A percentile compares a stretch with the other conserved stretches of the same genome.
Conservation (phyloP, 2,329 filamentous ascomycete species). For the Beauveria scarabaeidicola region DNA sequence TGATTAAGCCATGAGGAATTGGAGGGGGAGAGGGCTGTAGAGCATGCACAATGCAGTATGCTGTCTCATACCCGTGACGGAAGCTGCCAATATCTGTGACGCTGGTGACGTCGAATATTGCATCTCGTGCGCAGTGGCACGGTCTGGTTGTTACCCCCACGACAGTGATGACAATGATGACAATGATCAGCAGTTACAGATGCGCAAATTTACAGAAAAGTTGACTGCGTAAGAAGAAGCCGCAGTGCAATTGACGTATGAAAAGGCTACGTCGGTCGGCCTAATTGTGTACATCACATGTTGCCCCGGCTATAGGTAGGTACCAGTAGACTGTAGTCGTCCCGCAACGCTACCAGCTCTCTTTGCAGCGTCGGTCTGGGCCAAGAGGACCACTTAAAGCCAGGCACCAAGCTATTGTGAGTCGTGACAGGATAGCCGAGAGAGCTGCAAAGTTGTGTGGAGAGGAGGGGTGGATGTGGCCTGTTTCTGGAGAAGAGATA, state of each 20-base stretch:
- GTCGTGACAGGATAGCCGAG: conserved; percentile 1
- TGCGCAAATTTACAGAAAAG: neutral
- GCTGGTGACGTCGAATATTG: neutral
- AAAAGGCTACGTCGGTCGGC: neutral
- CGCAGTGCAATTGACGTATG: neutral
- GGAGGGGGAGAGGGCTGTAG: neutral
- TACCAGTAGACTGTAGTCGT: neutral
- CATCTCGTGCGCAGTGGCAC: neutral
- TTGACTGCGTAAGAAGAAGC: neutral
- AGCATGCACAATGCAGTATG: neutral
- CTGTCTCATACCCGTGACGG: neutral
- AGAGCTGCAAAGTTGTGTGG: neutral
- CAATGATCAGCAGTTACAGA: neutral
- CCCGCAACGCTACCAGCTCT: neutral
- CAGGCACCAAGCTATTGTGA: conserved; percentile 1
- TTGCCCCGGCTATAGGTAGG: conserved; percentile 3
- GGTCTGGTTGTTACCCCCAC: neutral
- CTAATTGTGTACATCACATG: neutral
- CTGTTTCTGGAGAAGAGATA: neutral
- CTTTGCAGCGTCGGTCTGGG: neutral
- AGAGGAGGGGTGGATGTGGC: neutral
- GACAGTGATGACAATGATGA: no score
- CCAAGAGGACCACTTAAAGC: neutral
- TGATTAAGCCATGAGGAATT: conserved; percentile 17
- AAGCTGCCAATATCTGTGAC: neutral